Percentiles rank a stretch among this genome's conserved stretches.
phyloP scores from a whole-genome alignment of 371 early-diverging fungal genomes.

The Umbelopsis sp. region DNA sequence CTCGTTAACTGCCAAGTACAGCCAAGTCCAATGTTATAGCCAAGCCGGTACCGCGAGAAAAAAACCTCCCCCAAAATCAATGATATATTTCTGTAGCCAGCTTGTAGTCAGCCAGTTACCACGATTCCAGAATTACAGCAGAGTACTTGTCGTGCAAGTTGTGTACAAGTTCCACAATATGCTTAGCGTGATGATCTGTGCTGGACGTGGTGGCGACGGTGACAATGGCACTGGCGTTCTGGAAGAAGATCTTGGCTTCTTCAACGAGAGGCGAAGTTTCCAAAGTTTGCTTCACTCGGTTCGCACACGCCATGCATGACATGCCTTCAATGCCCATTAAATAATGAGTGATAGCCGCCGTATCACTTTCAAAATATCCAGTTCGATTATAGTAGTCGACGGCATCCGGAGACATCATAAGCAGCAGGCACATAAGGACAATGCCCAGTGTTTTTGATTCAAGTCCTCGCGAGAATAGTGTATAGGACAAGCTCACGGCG shows the following conservation, averaged over 20 bases:
- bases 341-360: constrained; percentile 25
- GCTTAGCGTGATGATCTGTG: constrained; percentile 4
- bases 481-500: constrained; percentile 26
- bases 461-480: constrained; percentile 26
- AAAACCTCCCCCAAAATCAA: no score
- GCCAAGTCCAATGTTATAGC: no score
- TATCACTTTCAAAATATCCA: neutral
- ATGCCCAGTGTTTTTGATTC: constrained; percentile 22
- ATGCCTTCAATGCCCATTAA: constrained; percentile 47
- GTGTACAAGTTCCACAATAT: constrained; percentile 17
- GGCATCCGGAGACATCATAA: constrained; percentile 45
- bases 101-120: neutral
- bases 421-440: constrained; percentile 23
- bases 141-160: constrained; percentile 27
- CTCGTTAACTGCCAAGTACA: no score
- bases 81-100: no score
- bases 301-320: constrained; percentile 57
- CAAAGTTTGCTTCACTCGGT: constrained; percentile 45
- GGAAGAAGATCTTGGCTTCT: constrained; percentile 41
- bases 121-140: constrained; percentile 19
- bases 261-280: constrained; percentile 30
- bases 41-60: no score
- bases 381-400: constrained; percentile 27
- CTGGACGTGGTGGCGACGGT: constrained; percentile 7
- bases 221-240: constrained; percentile 38